phyloP scores from a whole-genome alignment of 306 rosid genomes.

The Medicago ruthenica region DNA sequence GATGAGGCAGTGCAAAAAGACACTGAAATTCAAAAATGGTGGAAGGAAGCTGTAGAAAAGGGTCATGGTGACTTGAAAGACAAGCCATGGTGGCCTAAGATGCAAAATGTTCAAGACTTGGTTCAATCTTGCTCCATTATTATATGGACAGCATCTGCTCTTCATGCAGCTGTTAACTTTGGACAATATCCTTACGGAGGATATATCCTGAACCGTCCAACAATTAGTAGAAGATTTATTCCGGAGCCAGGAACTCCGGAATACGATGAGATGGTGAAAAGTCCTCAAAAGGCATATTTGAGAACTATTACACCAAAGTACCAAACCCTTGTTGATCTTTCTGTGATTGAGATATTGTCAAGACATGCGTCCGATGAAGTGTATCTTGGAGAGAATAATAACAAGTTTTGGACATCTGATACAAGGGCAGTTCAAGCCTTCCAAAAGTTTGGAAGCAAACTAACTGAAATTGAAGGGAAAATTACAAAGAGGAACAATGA shows the following conservation, averaged over 20 bases:
- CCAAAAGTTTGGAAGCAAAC: constrained; percentile 47
- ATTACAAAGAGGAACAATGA: constrained; percentile 34
- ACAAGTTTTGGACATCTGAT: constrained; percentile 45
- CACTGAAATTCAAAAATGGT: constrained; percentile 68
- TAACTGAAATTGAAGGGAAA: constrained; percentile 36
- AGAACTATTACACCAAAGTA: constrained; percentile 69
- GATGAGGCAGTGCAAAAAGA: constrained; percentile 53
- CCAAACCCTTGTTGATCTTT: constrained; percentile 58
- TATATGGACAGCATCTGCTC: constrained; percentile 78
- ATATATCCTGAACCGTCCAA: constrained; percentile 69
- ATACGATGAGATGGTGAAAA: constrained; percentile 58
- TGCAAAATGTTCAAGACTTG: constrained; percentile 54
- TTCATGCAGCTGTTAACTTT: constrained; percentile 73
- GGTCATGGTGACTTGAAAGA: constrained; percentile 73
- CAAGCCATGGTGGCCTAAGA: constrained; percentile 70
- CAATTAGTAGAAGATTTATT: constrained; percentile 58
- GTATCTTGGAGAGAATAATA: constrained; percentile 59
- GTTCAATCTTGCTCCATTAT: constrained; percentile 53
- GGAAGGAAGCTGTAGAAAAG: constrained; percentile 65
- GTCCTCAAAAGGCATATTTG: constrained; percentile 54
- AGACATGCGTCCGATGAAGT: constrained; percentile 71
- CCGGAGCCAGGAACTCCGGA: constrained; percentile 62
- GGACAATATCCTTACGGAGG: constrained; percentile 84
- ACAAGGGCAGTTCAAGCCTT: constrained; percentile 43
- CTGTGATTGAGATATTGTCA: constrained; percentile 74